Percentiles rank a stretch among this genome's conserved stretches.
Conservation (phyloP, 495 filamentous ascomycete species). For the Monascus purpureus region DNA sequence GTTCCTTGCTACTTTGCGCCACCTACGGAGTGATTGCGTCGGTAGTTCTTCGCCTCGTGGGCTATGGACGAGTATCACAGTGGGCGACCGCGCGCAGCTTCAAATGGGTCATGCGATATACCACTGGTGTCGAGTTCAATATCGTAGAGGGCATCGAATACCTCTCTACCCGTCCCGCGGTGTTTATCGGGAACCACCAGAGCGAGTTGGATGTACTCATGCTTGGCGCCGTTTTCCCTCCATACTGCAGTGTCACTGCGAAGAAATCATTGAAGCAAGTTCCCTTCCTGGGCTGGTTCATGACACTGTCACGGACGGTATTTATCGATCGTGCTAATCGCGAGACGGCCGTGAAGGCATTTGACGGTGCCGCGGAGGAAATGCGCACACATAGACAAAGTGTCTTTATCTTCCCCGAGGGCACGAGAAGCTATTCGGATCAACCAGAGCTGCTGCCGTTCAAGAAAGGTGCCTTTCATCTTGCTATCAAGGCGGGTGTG, state of each 20-base stretch:
- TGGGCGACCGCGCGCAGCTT: slow-evolving; percentile 73
- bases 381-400: slow-evolving; percentile 66
- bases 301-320: slow-evolving; percentile 75
- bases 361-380: slow-evolving; percentile 65
- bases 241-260: slow-evolving; percentile 83
- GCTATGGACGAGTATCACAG: slow-evolving; percentile 64
- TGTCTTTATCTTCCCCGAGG: slow-evolving; percentile 91
- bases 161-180: slow-evolving; percentile 62
- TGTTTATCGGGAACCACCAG: slow-evolving; percentile 91
- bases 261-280: slow-evolving; percentile 69
- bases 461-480: slow-evolving; percentile 97
- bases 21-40: slow-evolving; percentile 67
- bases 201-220: slow-evolving; percentile 88
- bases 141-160: slow-evolving; percentile 52
- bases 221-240: slow-evolving; percentile 75
- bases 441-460: slow-evolving; percentile 73
- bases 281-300: slow-evolving; percentile 96
- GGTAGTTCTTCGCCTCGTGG: slow-evolving; percentile 53
- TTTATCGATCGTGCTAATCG: slow-evolving; percentile 88
- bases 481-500: slow-evolving; percentile 86
- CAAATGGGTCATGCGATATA: slow-evolving; percentile 62
- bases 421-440: slow-evolving; percentile 77
- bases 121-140: slow-evolving; percentile 68
- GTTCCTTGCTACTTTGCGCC: slow-evolving; percentile 48
- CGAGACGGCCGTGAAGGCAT: slow-evolving; percentile 67